Percentiles rank a stretch among this genome's conserved stretches.
phyloP scores from a whole-genome alignment of 106 monocot genomes.

The Dactylorhiza incarnata region DNA sequence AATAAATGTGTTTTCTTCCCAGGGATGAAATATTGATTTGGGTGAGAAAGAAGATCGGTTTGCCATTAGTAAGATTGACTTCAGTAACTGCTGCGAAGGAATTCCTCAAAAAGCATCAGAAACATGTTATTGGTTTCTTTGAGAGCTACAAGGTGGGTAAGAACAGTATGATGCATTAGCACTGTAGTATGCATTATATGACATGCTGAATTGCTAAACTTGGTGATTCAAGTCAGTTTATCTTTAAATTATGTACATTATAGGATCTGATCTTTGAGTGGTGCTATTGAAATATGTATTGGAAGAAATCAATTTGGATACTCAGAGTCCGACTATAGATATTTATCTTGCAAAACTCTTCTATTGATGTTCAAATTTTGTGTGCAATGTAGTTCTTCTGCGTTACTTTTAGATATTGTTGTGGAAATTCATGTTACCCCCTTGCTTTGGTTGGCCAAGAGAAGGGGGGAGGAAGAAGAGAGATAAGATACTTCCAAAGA shows the following conservation, averaged over 20 bases:
- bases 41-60: constrained; percentile 88
- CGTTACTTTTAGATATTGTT: neutral
- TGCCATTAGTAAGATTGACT: constrained; percentile 46
- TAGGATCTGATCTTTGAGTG: neutral
- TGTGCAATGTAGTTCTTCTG: neutral
- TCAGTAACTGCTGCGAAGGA: constrained; percentile 55
- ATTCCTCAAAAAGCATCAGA: constrained; percentile 49
- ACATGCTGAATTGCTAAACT: too few species aligned
- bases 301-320: neutral
- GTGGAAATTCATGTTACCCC: neutral
- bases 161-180: neutral
- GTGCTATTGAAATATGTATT: neutral
- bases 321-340: neutral
- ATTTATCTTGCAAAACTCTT: neutral
- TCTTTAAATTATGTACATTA: neutral
- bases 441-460: too few species aligned
- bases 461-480: too few species aligned
- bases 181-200: neutral
- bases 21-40: constrained; percentile 95
- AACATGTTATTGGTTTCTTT: constrained; percentile 69
- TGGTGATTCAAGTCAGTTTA: neutral
- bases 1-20: neutral
- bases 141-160: constrained; percentile 55
- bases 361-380: neutral
- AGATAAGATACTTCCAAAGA: too few species aligned